Percentiles rank a stretch among this genome's conserved stretches.
These are phyloP conservation scores for Curvularia sp. DNA, from an alignment of 2,329 filamentous ascomycete genomes.

Conservation along the genomic window DNA sequence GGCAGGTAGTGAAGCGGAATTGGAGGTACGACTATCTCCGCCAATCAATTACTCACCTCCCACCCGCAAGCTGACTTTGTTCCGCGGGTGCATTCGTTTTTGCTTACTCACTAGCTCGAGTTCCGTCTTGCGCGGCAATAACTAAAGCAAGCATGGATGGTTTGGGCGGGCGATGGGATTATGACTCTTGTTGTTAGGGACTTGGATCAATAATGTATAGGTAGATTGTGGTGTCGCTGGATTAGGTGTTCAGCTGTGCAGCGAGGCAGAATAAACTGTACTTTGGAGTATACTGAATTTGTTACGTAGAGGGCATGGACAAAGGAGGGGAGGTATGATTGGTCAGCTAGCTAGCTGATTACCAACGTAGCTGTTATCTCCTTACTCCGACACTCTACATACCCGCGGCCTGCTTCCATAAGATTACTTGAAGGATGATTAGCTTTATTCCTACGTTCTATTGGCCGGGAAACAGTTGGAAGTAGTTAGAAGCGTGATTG, in stretches of 20 bases:
- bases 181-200: neutral
- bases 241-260: constrained; percentile 1
- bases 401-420: neutral
- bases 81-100: neutral
- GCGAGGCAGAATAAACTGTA: neutral
- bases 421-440: neutral
- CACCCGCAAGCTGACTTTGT: neutral
- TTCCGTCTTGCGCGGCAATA: neutral
- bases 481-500: neutral
- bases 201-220: constrained; percentile 1
- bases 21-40: neutral
- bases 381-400: constrained; percentile 1
- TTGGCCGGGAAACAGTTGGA: neutral
- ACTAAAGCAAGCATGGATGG: neutral
- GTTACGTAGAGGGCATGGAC: neutral
- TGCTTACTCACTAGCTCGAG: neutral
- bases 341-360: neutral
- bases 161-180: constrained; percentile 1
- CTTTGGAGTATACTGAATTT: constrained; percentile 1
- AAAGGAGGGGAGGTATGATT: neutral
- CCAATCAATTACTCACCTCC: neutral
- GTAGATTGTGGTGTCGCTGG: constrained; percentile 1
- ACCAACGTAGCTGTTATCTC: neutral
- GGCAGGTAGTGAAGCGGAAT: neutral
- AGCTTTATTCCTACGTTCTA: neutral